Evolutionary conservation across 306 rosid species (phyloP), one percentile per base, ranked within the genome.

Genomic region (Dryas alaskensis): DNA sequence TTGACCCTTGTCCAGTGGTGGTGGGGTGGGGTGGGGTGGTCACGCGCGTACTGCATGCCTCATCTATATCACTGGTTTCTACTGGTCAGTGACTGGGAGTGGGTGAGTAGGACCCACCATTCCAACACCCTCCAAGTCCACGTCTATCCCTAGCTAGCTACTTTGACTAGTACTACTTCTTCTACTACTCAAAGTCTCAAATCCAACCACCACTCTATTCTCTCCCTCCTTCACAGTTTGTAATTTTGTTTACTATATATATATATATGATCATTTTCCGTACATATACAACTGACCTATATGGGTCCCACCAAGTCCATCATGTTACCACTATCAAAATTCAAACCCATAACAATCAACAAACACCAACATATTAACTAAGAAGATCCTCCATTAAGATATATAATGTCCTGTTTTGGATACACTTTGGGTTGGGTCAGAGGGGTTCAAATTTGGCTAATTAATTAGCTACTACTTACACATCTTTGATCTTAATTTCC

Each of bases 41-140:
- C 76, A 72, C 80, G 2, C 19, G 19, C 19, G 19, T 19, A 19
- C 19, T 19, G 31, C 31, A 27, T 22, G 72, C 74, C 16, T 25
- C 75, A 57, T 71, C 44, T 27, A 27, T 27, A 27, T 27, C 31
- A 27, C 31, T 27, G 31, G 2, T 19, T 0, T 27, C 31, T 27
- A 61, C 67, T 68, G 74, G 39, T 61, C 63, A 49, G 16, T 57
- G 49, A 51, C 86, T 67, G 76, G 77, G 47, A 65, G 82, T 74
- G 77, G 79, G 79, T 81, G 69, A 51, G 66, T 22, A 42, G 85
- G 93, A 52, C 93, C 87, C 84, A 82, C 83, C 52, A 72, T 55
- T 27, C 31, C 31, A 27, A 27, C 70, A 49, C 71, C 74, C 31
- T 27, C 31, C 31, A 27, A 27, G 0, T 69, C 79, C 76, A 12